Evolutionary conservation across 768 basidiomycete genomes (phyloP), one percentile per base, ranked within the genome.

Genomic region (Mycena metata): DNA sequence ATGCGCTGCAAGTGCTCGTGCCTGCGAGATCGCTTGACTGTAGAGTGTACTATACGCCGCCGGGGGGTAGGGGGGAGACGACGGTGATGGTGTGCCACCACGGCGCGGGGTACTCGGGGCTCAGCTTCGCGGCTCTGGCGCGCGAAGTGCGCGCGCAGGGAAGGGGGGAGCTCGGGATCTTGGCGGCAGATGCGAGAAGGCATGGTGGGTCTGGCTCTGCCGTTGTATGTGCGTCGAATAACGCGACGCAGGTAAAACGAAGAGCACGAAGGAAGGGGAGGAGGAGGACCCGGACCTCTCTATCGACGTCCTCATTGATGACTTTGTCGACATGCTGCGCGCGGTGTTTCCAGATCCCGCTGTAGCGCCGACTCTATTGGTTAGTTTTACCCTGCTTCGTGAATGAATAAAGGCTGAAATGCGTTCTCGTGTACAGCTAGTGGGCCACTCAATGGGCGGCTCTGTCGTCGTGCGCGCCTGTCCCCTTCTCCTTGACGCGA

Each of bases 381-480:
- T 96, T 74, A 69, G 88, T 23, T 35, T 15, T 35, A 45, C 16
- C 23, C 52, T 30, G 2, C 23, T 26, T 41, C 30, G 30, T 30
- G 30, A 30, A 3, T 30, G 30, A 30, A 3, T 30, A 30, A 30
- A 30, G 30, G 30, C 30, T 30, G 30, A 30, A 30, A 30, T 30
- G 30, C 30, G 30, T 30, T 30, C 3, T 30, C 6, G 6, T 54
- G 24, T 2, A 45, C 39, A 95, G 92, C 86, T 98, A 9, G 86
- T 98, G 11, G 98, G 98, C 0, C 98, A 99, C 76, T 96, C 95
- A 66, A 97, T 99, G 92, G 98, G 98, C 16, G 97, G 96, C 26
- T 91, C 96, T 0, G 96, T 98, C 5, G 87, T 94, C 23, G 89
- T 92, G 10, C 88, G 90, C 6, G 86, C 90, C 2, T 90, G 89